Percentiles rank a stretch among this genome's conserved stretches.
phyloP scores from a whole-genome alignment of 73 alveolate species.

The Tetrahymena borealis region DNA sequence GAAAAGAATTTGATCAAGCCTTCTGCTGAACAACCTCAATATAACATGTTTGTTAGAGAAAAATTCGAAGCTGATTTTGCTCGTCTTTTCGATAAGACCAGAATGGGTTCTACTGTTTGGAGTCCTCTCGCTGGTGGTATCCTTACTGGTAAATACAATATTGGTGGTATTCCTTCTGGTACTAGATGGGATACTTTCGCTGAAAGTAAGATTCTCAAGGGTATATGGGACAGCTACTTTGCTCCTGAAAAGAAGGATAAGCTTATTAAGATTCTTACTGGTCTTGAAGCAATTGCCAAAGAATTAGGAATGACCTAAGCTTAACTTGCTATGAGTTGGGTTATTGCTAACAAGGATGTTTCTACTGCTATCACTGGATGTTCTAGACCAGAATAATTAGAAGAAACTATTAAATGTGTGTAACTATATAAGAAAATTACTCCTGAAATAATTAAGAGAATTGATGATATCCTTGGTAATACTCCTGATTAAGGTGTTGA shows the following conservation, averaged over 20 bases:
- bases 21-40: constrained; percentile 86
- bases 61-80: constrained; percentile 81
- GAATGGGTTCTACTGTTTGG: constrained; percentile 46
- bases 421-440: constrained; percentile 65
- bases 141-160: constrained; percentile 61
- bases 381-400: constrained; percentile 63
- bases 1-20: constrained; percentile 70
- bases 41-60: constrained; percentile 80
- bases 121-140: constrained; percentile 68
- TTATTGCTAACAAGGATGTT: constrained; percentile 69
- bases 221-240: constrained; percentile 9
- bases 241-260: background rate
- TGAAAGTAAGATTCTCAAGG: background rate
- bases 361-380: constrained; percentile 87
- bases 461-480: constrained; percentile 58
- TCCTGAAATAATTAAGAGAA: constrained; percentile 54
- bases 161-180: constrained; percentile 46
- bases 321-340: constrained; percentile 88
- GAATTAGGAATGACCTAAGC: constrained; percentile 67
- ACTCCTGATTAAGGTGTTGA: constrained; percentile 36
- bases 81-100: constrained; percentile 46
- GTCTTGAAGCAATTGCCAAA: constrained; percentile 53
- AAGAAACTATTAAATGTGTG: constrained; percentile 70
- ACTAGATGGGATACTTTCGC: constrained; percentile 42
- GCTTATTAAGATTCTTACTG: background rate